Percentiles rank a stretch among this genome's conserved stretches.
Evolutionary conservation across 805 yeast species (phyloP).

Genomic region (Nakazawaea ishiwadae): DNA sequence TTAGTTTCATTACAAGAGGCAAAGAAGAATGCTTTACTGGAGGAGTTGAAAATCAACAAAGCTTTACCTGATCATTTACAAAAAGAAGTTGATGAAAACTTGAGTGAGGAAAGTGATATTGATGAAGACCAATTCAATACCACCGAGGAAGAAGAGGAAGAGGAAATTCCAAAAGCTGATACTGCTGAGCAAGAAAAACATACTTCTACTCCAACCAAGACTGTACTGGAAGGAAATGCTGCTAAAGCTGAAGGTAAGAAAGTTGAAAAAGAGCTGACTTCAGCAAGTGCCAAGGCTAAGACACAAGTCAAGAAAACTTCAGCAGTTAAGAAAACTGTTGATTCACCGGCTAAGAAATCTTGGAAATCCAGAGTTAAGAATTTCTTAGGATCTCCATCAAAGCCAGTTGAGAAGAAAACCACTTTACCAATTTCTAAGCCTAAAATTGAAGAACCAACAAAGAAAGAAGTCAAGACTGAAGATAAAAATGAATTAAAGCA

Average conservation of each 20-base stretch:
- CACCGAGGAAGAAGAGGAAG: slow-evolving; percentile 27
- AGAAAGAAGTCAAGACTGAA: slow-evolving; percentile 1
- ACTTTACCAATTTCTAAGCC: background rate
- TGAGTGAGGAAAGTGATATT: slow-evolving; percentile 24
- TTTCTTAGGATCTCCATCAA: background rate
- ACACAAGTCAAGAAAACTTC: background rate
- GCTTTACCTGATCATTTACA: slow-evolving; percentile 51
- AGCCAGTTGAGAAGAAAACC: background rate
- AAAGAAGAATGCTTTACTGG: slow-evolving; percentile 32
- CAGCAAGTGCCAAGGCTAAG: background rate
- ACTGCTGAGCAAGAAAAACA: slow-evolving; percentile 27
- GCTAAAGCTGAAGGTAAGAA: slow-evolving; percentile 11
- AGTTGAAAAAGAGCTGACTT: slow-evolving; percentile 8
- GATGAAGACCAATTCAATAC: slow-evolving; percentile 23
- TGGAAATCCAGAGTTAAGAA: slow-evolving; percentile 10
- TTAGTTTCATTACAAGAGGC: slow-evolving; percentile 29
- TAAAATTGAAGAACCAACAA: background rate
- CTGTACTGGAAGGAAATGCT: slow-evolving; percentile 12
- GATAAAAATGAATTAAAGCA: slow-evolving; percentile 20
- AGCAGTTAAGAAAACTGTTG: slow-evolving; percentile 8
- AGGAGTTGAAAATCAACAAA: slow-evolving; percentile 42
- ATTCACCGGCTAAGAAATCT: background rate
- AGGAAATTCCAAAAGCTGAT: too few relatives aligned
- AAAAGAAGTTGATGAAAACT: slow-evolving; percentile 23
- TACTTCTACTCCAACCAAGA: slow-evolving; percentile 28